A percentile compares a stretch with the other conserved stretches of the same genome.
phyloP scores from a whole-genome alignment of 2,329 filamentous ascomycete genomes.

The Ambrosiella beaveri region DNA sequence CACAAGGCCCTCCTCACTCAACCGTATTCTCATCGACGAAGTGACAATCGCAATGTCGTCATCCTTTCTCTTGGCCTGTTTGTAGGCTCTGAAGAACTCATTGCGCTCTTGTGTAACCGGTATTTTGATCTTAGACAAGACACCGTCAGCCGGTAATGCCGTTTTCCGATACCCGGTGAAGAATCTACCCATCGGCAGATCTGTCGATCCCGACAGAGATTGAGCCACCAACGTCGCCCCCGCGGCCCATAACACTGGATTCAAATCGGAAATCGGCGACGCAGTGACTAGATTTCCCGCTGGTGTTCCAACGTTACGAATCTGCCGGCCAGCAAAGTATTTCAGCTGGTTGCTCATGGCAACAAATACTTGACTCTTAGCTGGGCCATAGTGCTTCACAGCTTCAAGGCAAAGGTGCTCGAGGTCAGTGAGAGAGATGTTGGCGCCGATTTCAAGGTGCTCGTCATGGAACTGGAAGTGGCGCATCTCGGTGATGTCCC shows the following conservation, averaged over 20 bases:
- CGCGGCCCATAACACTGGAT: conserved; percentile 80
- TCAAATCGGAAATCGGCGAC: conserved; percentile 89
- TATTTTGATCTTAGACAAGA: conserved; percentile 77
- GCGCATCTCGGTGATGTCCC: conserved; percentile 77
- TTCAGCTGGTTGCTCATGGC: conserved; percentile 86
- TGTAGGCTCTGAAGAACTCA: conserved; percentile 80
- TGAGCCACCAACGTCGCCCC: conserved; percentile 69
- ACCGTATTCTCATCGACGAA: conserved; percentile 56
- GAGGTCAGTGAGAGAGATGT: conserved; percentile 79
- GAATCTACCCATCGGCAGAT: conserved; percentile 84
- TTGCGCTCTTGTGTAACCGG: conserved; percentile 57
- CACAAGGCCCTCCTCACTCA: conserved; percentile 54
- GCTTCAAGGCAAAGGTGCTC: conserved; percentile 71
- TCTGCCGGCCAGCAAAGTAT: conserved; percentile 89
- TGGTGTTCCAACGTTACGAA: conserved; percentile 91
- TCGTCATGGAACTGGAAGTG: conserved; percentile 67
- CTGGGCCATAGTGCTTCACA: conserved; percentile 56
- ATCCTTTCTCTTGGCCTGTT: conserved; percentile 92
- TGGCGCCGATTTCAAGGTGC: conserved; percentile 80
- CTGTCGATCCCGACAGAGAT: conserved; percentile 51
- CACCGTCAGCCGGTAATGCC: conserved; percentile 60
- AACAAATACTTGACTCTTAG: conserved; percentile 62
- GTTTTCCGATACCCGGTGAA: conserved; percentile 85
- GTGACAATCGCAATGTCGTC: conserved; percentile 98
- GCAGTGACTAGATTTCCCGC: conserved; percentile 89